Evolutionary conservation across 2,329 filamentous ascomycete genomes (phyloP).

Genomic region (Ceratocystis cacaofunesta): DNA sequence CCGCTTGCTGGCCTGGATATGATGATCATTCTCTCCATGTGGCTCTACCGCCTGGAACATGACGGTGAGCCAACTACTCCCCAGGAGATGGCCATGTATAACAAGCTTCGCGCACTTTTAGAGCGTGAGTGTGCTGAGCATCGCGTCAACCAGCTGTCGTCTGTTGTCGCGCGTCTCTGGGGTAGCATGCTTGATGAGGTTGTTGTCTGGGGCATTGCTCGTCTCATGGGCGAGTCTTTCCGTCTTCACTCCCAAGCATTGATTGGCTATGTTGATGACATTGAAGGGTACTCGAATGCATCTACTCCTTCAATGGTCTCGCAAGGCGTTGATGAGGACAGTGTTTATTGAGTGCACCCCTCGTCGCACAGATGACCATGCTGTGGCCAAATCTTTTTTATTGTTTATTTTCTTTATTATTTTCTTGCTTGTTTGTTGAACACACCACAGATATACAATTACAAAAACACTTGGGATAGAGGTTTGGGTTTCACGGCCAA

Average conservation of each 20-base stretch:
- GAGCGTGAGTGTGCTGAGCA: conserved; percentile 29
- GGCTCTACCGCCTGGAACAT: conserved; percentile 98
- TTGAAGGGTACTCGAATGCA: conserved; percentile 52
- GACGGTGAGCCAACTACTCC: conserved; percentile 75
- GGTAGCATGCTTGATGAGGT: conserved; percentile 97
- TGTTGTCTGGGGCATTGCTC: conserved; percentile 93
- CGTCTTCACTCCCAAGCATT: conserved; percentile 91
- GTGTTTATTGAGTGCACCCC: conserved; percentile 50
- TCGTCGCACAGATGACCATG: conserved; percentile 19
- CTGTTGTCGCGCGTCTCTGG: conserved; percentile 90
- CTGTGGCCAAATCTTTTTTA: background rate
- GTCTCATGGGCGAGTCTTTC: conserved; percentile 96
- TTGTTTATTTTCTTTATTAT: conserved; percentile 18
- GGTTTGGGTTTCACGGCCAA: conserved; percentile 2
- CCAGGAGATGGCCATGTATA: conserved; percentile 78
- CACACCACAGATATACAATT: conserved; percentile 1
- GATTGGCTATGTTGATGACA: conserved; percentile 81
- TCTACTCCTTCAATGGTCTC: conserved; percentile 59
- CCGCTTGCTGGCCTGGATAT: conserved; percentile 91
- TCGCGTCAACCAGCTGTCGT: conserved; percentile 67
- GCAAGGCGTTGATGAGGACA: conserved; percentile 55
- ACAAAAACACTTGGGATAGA: conserved; percentile 1
- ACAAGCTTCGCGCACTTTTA: conserved; percentile 79
- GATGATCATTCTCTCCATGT: conserved; percentile 93
- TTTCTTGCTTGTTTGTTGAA: conserved; percentile 18